phyloP scores from a whole-genome alignment of 2,329 filamentous ascomycete species.

The Fusarium sororula region DNA sequence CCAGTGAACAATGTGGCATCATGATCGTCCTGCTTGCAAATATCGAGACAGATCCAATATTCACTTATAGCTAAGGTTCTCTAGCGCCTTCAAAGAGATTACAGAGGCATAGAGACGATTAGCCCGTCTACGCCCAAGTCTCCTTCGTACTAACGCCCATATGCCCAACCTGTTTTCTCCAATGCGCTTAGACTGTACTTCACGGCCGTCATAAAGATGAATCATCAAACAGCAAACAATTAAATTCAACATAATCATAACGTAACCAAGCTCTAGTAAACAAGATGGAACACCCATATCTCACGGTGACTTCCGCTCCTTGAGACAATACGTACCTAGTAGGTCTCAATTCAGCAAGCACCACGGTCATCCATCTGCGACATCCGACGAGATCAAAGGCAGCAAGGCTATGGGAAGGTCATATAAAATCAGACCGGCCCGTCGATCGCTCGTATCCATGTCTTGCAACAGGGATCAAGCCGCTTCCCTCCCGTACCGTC shows the following conservation, averaged over 20 bases:
- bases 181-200: rapidly evolving
- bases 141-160: neutral
- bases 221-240: neutral
- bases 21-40: neutral
- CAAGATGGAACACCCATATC: no score
- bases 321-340: neutral
- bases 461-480: neutral
- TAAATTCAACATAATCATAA: rapidly evolving
- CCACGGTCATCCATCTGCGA: neutral
- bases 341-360: no score
- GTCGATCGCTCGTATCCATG: neutral
- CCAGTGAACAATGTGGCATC: rapidly evolving
- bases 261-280: no score
- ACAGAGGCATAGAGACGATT: rapidly evolving
- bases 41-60: no score
- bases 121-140: rapidly evolving
- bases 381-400: rapidly evolving
- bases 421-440: neutral
- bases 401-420: no score
- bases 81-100: neutral
- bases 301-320: no score
- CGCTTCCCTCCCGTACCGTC: neutral
- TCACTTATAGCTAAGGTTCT: rapidly evolving
- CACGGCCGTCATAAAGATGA: neutral
- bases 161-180: rapidly evolving